A percentile compares a stretch with the other conserved stretches of the same genome.
These are phyloP conservation scores for Evernia prunastri DNA, from an alignment of 495 filamentous ascomycete species.

Conservation along the genomic window DNA sequence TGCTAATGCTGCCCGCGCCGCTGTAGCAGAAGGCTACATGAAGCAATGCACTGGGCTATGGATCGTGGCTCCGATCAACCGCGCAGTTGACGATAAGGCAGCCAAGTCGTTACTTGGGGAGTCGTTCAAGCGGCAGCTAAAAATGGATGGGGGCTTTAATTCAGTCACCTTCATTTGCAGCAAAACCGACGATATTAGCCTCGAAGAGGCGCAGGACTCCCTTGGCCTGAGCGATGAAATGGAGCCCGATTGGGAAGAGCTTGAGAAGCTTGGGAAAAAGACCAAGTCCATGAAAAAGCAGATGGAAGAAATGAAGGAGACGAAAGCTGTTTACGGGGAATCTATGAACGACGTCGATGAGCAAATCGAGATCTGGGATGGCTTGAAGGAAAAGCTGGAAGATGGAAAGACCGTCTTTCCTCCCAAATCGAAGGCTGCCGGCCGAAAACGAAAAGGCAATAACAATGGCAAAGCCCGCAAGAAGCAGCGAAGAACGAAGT, in stretches of 20 bases:
- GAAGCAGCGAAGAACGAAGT: slow-evolving; percentile 23
- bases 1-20: slow-evolving; percentile 57
- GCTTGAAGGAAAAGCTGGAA: slow-evolving; percentile 36
- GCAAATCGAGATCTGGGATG: slow-evolving; percentile 43
- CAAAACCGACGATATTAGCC: slow-evolving; percentile 61
- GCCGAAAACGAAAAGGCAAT: slow-evolving; percentile 33
- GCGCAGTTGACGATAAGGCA: slow-evolving; percentile 53
- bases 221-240: slow-evolving; percentile 41
- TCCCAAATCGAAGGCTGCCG: slow-evolving; percentile 31
- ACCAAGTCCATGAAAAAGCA: slow-evolving; percentile 31
- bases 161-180: slow-evolving; percentile 59
- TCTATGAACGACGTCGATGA: slow-evolving; percentile 36
- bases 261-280: slow-evolving; percentile 34
- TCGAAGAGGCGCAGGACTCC: slow-evolving; percentile 45
- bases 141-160: slow-evolving; percentile 54
- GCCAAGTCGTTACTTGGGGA: slow-evolving; percentile 55
- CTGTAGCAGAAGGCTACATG: slow-evolving; percentile 56
- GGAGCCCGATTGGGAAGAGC: slow-evolving; percentile 28
- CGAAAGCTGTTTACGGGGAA: slow-evolving; percentile 30
- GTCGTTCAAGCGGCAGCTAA: slow-evolving; percentile 57
- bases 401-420: slow-evolving; percentile 46
- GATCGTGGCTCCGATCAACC: slow-evolving; percentile 49
- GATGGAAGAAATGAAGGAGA: slow-evolving; percentile 34
- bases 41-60: slow-evolving; percentile 42
- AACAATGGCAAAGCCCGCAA: slow-evolving; percentile 29